These are phyloP conservation scores for Nothophytophthora sp. DNA, from an alignment of 352 stramenopile genomes.

Conservation along the genomic window DNA sequence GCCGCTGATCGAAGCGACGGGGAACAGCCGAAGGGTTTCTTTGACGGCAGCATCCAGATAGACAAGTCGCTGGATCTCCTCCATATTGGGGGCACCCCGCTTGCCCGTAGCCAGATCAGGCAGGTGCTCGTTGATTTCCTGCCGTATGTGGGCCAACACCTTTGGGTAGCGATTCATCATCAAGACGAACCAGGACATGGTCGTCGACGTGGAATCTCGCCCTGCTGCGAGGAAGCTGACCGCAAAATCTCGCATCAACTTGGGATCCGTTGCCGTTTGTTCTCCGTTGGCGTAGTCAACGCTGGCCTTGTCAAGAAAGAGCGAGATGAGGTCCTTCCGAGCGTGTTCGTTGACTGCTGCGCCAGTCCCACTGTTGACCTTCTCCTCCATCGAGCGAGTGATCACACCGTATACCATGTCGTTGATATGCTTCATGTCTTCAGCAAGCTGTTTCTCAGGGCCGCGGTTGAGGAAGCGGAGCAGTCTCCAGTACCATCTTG, in stretches of 20 bases:
- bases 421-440: conserved; percentile 20
- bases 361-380: background rate
- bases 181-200: conserved; percentile 65
- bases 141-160: conserved; percentile 31
- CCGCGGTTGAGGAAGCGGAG: conserved; percentile 15
- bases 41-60: conserved; percentile 51
- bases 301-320: conserved; percentile 38
- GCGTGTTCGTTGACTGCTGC: conserved; percentile 1
- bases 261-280: conserved; percentile 12
- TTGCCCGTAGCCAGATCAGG: conserved; percentile 32
- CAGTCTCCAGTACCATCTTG: conserved; percentile 43
- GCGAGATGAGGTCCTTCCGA: conserved; percentile 36
- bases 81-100: conserved; percentile 13
- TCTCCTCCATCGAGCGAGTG: conserved; percentile 15
- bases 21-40: conserved; percentile 58
- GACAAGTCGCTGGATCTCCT: conserved; percentile 34
- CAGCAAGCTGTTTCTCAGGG: conserved; percentile 12
- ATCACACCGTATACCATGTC: conserved; percentile 17
- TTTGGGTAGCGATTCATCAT: conserved; percentile 56
- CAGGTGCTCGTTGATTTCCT: conserved; percentile 41
- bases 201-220: conserved; percentile 62
- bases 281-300: conserved; percentile 15
- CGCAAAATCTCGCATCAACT: conserved; percentile 71
- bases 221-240: conserved; percentile 70
- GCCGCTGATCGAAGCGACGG: conserved; percentile 48